These are phyloP conservation scores for Marasmius tenuissimus DNA, from an alignment of 1,284 basidiomycete genomes.

Conservation along the genomic window DNA sequence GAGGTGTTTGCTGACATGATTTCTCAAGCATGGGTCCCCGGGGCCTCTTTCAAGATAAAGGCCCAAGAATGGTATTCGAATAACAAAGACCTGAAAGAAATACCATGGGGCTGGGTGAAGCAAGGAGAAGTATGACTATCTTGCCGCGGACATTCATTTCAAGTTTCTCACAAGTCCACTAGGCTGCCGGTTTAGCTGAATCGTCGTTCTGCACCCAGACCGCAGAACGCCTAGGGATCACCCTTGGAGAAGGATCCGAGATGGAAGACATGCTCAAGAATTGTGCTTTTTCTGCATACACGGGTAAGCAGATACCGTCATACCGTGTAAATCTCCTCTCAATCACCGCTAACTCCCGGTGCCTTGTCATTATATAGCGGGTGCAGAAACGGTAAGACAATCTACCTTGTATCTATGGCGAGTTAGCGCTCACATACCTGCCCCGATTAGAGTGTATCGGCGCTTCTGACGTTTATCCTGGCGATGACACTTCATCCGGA, in stretches of 20 bases:
- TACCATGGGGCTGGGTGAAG: background rate
- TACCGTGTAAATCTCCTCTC: too few relatives aligned
- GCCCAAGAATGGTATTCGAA: background rate
- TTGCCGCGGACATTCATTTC: too few relatives aligned
- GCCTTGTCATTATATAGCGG: background rate
- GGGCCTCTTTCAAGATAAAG: background rate
- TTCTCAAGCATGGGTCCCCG: background rate
- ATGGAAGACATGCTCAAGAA: too few relatives aligned
- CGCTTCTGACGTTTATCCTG: conserved; percentile 23
- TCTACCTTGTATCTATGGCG: background rate
- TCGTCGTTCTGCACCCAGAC: too few relatives aligned
- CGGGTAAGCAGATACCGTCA: too few relatives aligned
- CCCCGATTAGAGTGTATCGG: conserved; percentile 18
- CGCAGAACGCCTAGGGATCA: too few relatives aligned
- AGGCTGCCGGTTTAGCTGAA: too few relatives aligned
- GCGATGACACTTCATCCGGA: conserved; percentile 28
- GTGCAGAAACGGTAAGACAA: conserved; percentile 16
- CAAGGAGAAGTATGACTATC: background rate
- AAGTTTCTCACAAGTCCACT: too few relatives aligned
- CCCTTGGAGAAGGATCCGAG: too few relatives aligned
- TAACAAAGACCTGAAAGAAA: background rate
- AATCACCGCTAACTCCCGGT: background rate
- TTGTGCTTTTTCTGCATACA: too few relatives aligned
- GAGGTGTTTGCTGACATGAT: background rate
- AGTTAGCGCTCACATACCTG: too few relatives aligned